These are phyloP conservation scores for Leishmania major DNA, from an alignment of 208 protist genomes.

Conservation along the genomic window DNA sequence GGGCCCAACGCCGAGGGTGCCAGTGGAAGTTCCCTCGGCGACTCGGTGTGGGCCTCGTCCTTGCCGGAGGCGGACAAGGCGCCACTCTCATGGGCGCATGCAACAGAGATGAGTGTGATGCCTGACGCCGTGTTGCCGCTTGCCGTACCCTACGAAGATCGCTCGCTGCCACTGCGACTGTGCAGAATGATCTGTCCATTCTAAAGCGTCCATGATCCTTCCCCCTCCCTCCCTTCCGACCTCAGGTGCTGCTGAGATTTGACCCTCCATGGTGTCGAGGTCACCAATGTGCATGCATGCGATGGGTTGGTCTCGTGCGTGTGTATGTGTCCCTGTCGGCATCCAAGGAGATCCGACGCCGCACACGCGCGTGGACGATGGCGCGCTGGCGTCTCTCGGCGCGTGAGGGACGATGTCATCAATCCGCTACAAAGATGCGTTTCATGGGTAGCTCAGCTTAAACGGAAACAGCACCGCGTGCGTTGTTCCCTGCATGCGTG, in stretches of 20 bases:
- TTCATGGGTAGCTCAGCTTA: no score
- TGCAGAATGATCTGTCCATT: slow-evolving; percentile 57
- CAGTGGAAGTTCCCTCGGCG: slow-evolving; percentile 9
- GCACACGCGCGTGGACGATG: no score
- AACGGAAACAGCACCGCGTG: no score
- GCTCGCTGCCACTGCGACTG: slow-evolving; percentile 51
- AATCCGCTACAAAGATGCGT: no score
- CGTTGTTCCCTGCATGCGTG: background rate
- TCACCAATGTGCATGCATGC: background rate
- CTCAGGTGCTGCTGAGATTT: background rate
- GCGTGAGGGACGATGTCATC: no score
- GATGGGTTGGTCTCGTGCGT: background rate
- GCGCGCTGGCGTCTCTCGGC: no score
- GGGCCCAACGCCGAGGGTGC: background rate
- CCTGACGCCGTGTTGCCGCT: slow-evolving; percentile 60
- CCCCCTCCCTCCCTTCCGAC: background rate
- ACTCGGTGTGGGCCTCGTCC: background rate
- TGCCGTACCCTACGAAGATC: slow-evolving; percentile 51
- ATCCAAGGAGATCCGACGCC: background rate
- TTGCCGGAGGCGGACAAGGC: no score
- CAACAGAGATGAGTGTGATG: slow-evolving; percentile 20
- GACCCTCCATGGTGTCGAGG: background rate
- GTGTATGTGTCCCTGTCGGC: background rate
- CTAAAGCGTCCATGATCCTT: slow-evolving; percentile 1
- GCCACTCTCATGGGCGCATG: background rate